These are phyloP conservation scores for Colletotrichum cereale DNA, from an alignment of 2,329 filamentous ascomycete species.

Conservation along the genomic window DNA sequence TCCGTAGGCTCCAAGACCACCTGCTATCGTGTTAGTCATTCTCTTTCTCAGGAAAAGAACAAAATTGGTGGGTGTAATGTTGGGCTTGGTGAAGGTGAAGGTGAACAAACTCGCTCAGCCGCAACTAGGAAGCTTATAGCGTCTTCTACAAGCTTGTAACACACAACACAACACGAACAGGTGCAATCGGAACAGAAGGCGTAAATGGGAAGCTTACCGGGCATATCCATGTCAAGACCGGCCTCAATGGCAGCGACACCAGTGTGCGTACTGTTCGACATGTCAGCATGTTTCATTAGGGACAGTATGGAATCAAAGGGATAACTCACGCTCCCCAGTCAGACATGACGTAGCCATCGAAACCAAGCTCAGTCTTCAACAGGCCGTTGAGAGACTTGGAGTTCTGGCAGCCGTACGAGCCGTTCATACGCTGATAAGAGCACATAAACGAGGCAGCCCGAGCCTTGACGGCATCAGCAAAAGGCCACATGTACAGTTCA, in stretches of 20 bases:
- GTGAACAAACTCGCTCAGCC: too few relatives aligned
- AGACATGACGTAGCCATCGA: slow-evolving; percentile 59
- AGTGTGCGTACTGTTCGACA: slow-evolving; percentile 32
- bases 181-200: not conserved
- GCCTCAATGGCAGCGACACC: slow-evolving; percentile 58
- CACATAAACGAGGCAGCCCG: slow-evolving; percentile 57
- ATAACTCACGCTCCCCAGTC: slow-evolving; percentile 55
- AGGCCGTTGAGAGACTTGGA: slow-evolving; percentile 61
- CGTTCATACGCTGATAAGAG: slow-evolving; percentile 60
- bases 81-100: too few relatives aligned
- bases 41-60: rapidly evolving
- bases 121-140: too few relatives aligned
- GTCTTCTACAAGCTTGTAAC: too few relatives aligned
- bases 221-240: slow-evolving; percentile 66
- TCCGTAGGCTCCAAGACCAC: slow-evolving; percentile 52
- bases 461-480: slow-evolving; percentile 50
- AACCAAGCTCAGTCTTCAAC: slow-evolving; percentile 63
- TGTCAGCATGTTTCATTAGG: not conserved
- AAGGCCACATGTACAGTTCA: slow-evolving; percentile 58
- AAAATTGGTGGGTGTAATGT: not conserved
- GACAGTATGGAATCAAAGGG: not conserved
- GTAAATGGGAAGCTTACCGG: slow-evolving; percentile 45
- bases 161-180: not conserved
- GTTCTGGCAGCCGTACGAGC: slow-evolving; percentile 64
- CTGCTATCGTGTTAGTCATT: not conserved